Percentiles rank a stretch among this genome's conserved stretches.
phyloP scores from a whole-genome alignment of 108 stramenopile species.

The Aurantiochytrium sp. region DNA sequence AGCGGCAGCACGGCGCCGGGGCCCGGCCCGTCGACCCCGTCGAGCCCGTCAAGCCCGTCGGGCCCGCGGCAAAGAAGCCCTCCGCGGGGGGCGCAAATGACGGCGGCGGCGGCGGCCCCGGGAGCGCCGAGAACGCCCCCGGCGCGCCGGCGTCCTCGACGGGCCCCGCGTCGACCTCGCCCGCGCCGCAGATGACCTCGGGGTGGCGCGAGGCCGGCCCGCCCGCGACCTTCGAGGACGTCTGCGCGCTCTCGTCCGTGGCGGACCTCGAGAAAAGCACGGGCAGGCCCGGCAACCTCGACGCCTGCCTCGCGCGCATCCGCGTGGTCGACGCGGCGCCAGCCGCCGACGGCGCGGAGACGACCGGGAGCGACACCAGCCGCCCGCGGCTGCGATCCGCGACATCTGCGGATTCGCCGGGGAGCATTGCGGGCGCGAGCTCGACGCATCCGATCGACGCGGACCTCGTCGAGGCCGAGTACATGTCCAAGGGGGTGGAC shows the following conservation, averaged over 20 bases:
- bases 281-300: background rate
- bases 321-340: background rate
- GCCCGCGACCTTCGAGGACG: background rate
- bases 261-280: background rate
- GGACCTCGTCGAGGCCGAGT: conserved; percentile 59
- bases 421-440: background rate
- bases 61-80: no score
- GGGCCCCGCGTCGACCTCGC: no score
- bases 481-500: conserved; percentile 63
- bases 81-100: no score
- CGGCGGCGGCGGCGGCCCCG: background rate
- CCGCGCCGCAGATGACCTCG: background rate
- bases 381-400: background rate
- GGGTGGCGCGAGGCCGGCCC: background rate
- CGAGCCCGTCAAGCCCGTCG: no score
- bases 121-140: background rate
- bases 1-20: no score
- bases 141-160: background rate
- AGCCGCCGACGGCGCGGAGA: background rate
- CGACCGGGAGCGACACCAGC: background rate
- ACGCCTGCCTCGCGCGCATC: background rate
- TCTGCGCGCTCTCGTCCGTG: background rate
- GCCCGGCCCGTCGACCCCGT: no score
- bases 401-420: background rate
- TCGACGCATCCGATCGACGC: conserved; percentile 61